A percentile compares a stretch with the other conserved stretches of the same genome.
phyloP scores from a whole-genome alignment of 768 basidiomycete genomes.

The Tubosaeta sp. region DNA sequence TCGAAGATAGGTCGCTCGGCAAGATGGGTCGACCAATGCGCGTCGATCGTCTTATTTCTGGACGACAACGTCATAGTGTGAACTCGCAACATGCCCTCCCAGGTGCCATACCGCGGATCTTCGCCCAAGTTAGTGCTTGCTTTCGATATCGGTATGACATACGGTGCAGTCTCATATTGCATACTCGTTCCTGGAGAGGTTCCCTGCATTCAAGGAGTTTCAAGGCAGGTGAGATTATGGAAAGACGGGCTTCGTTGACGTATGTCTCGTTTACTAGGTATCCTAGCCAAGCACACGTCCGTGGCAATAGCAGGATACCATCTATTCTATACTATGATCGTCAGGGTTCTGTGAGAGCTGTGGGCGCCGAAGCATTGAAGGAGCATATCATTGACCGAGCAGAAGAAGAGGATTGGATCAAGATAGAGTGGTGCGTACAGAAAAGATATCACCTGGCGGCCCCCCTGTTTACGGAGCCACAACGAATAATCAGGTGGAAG shows the following conservation, averaged over 20 bases:
- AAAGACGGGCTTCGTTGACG: not conserved
- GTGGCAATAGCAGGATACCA: conserved; percentile 26
- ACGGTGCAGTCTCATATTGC: conserved; percentile 36
- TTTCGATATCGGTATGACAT: conserved; percentile 45
- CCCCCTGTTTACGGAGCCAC: not conserved
- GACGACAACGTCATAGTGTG: too few species aligned
- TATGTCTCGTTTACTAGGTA: conserved; percentile 28
- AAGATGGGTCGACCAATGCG: too few species aligned
- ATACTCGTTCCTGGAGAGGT: conserved; percentile 33
- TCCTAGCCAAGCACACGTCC: conserved; percentile 41
- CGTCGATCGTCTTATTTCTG: too few species aligned
- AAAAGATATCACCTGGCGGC: not conserved
- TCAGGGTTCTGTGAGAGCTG: conserved; percentile 34
- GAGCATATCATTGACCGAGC: conserved; percentile 12
- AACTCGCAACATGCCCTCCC: conserved; percentile 22
- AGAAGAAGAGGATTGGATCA: conserved; percentile 23
- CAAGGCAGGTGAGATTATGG: conserved; percentile 14
- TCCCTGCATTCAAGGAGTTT: conserved; percentile 25
- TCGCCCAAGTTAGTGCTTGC: conserved; percentile 40
- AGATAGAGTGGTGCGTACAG: conserved; percentile 35
- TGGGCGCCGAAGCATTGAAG: conserved; percentile 35
- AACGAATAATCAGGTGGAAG: conserved; percentile 25
- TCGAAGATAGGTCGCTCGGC: too few species aligned
- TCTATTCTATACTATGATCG: conserved; percentile 42
- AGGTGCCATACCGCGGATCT: conserved; percentile 33